phyloP scores from a whole-genome alignment of 495 filamentous ascomycete genomes.

The Penicillium pulvis region DNA sequence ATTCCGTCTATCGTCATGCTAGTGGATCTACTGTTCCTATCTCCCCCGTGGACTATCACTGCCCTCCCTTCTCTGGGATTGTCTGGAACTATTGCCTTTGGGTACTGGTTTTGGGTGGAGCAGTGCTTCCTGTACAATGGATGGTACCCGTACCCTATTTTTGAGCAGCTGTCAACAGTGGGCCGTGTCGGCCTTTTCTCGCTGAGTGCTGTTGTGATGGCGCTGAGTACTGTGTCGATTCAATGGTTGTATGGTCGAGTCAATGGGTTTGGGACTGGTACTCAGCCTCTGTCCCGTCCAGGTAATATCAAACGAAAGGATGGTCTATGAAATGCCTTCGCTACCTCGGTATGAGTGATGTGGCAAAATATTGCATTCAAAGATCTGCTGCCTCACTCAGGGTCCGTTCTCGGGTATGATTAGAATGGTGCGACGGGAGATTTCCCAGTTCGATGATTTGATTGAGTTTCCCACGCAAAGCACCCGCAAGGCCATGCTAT shows the following conservation, averaged over 20 bases:
- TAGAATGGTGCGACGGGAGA: neutral
- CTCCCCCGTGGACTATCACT: slow-evolving; percentile 77
- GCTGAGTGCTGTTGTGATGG: slow-evolving; percentile 70
- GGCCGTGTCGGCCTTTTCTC: slow-evolving; percentile 70
- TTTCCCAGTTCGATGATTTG: too few species aligned
- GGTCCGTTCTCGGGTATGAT: neutral
- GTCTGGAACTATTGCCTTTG: slow-evolving; percentile 65
- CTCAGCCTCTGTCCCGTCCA: slow-evolving; percentile 29
- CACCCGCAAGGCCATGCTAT: neutral
- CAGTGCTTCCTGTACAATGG: slow-evolving; percentile 74
- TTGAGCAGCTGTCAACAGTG: slow-evolving; percentile 60
- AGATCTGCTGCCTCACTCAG: neutral
- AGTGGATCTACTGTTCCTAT: slow-evolving; percentile 72
- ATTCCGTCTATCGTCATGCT: slow-evolving; percentile 70
- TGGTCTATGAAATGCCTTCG: slow-evolving; percentile 16
- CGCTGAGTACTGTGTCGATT: slow-evolving; percentile 63
- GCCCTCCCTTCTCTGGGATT: slow-evolving; percentile 60
- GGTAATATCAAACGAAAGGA: slow-evolving; percentile 36
- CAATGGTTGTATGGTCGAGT: slow-evolving; percentile 68
- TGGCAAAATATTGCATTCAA: neutral
- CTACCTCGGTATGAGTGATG: too few species aligned
- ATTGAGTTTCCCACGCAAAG: too few species aligned
- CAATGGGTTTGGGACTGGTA: slow-evolving; percentile 58
- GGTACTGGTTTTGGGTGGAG: slow-evolving; percentile 91
- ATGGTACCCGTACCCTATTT: slow-evolving; percentile 89